Evolutionary conservation across 257 asterid species (phyloP).

Genomic region (Penstemon davidsonii): DNA sequence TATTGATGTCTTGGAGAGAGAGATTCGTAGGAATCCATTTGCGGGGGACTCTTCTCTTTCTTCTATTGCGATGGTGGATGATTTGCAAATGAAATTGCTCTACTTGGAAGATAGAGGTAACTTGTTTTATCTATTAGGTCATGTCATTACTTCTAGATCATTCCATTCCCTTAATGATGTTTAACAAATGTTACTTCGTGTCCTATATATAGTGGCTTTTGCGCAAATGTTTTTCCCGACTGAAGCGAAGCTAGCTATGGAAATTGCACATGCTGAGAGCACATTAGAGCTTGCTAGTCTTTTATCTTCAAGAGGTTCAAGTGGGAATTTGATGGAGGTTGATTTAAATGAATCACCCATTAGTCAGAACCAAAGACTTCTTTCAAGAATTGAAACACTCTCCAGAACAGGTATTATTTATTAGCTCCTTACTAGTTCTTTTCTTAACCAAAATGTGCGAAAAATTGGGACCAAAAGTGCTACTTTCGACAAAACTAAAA

Average conservation of each 20-base stretch:
- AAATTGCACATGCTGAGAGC: conserved; percentile 72
- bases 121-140: conserved; percentile 9
- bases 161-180: background rate
- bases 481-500: no score
- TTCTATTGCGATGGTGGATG: conserved; percentile 53
- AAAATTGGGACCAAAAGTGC: no score
- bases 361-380: conserved; percentile 49
- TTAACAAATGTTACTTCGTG: background rate
- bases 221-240: conserved; percentile 73
- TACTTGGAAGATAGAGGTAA: conserved; percentile 76
- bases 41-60: conserved; percentile 34
- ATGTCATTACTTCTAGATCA: no score
- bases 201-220: conserved; percentile 48
- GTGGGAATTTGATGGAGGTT: conserved; percentile 66
- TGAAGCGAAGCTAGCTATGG: conserved; percentile 80
- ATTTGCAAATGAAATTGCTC: conserved; percentile 53
- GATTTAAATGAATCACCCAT: conserved; percentile 75
- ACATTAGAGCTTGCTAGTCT: conserved; percentile 50
- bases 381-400: conserved; percentile 56
- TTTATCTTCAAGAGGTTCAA: conserved; percentile 50
- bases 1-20: conserved; percentile 72
- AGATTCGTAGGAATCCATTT: conserved; percentile 58
- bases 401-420: conserved; percentile 57
- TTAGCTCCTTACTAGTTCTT: background rate
- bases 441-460: no score